These are phyloP conservation scores for Plasmodium billcollinsi DNA, from an alignment of 169 alveolate species.

Conservation along the genomic window DNA sequence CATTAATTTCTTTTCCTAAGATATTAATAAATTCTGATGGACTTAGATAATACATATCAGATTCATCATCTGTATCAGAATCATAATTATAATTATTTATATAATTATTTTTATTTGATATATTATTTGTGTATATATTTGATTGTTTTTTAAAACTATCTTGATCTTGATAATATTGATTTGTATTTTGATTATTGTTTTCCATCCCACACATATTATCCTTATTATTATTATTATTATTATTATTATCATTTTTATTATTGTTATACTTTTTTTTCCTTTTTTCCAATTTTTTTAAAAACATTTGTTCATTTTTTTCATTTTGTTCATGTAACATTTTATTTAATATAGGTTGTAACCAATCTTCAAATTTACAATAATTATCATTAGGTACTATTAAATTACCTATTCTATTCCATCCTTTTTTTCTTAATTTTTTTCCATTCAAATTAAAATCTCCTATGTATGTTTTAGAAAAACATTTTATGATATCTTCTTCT, in stretches of 20 bases:
- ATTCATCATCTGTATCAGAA: constrained; percentile 76
- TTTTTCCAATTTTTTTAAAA: constrained; percentile 40
- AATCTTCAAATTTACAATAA: constrained; percentile 97
- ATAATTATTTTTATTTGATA: too few relatives aligned
- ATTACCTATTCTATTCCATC: constrained; percentile 98
- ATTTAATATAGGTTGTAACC: constrained; percentile 96
- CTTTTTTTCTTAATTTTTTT: constrained; percentile 93
- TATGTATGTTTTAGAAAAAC: constrained; percentile 94
- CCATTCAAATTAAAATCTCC: constrained; percentile 95
- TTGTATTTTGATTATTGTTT: too few relatives aligned
- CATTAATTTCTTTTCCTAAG: constrained; percentile 96
- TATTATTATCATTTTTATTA: not conserved
- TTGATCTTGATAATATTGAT: too few relatives aligned
- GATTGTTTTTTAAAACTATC: too few relatives aligned
- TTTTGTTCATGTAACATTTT: constrained; percentile 93
- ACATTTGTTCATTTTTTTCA: constrained; percentile 78
- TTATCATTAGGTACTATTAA: constrained; percentile 97
- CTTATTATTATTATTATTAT: not conserved
- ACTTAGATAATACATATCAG: constrained; percentile 87
- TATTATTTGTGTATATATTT: too few relatives aligned
- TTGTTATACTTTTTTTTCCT: constrained; percentile 1
- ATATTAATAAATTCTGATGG: constrained; percentile 93
- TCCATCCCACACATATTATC: too few relatives aligned
- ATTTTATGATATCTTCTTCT: constrained; percentile 99
- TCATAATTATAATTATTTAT: not conserved